phyloP scores from a whole-genome alignment of 768 basidiomycete species.

The Paxillus involutus region DNA sequence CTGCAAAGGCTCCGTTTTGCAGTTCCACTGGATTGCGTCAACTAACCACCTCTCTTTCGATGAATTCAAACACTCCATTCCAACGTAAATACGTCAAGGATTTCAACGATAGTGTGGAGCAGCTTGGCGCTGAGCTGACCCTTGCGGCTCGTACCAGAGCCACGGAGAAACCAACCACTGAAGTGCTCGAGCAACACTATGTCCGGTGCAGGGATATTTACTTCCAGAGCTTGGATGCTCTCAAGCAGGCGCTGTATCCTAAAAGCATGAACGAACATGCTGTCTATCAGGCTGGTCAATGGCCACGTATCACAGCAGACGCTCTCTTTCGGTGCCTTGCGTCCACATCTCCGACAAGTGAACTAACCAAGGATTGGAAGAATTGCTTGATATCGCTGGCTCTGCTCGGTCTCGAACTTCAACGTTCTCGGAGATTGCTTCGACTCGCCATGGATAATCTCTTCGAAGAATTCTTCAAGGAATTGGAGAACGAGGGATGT shows the following conservation, averaged over 20 bases:
- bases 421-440: conserved; percentile 38
- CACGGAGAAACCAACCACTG: background rate
- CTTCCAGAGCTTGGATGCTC: background rate
- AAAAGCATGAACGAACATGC: conserved; percentile 15
- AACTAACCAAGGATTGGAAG: conserved; percentile 29
- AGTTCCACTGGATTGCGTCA: background rate
- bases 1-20: background rate
- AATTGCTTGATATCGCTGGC: conserved; percentile 29
- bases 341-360: conserved; percentile 13
- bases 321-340: conserved; percentile 32
- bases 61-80: conserved; percentile 5
- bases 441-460: conserved; percentile 18
- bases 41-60: conserved; percentile 4
- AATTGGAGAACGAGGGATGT: conserved; percentile 26
- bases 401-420: conserved; percentile 30
- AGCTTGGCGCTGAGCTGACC: conserved; percentile 5
- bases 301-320: conserved; percentile 37
- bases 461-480: conserved; percentile 31
- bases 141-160: background rate
- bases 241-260: conserved; percentile 15
- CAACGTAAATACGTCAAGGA: conserved; percentile 11
- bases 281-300: conserved; percentile 26
- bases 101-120: conserved; percentile 10
- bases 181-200: conserved; percentile 11
- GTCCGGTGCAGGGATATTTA: conserved; percentile 6